phyloP scores from a whole-genome alignment of 73 alveolate genomes.

The Uronychia setigera region DNA sequence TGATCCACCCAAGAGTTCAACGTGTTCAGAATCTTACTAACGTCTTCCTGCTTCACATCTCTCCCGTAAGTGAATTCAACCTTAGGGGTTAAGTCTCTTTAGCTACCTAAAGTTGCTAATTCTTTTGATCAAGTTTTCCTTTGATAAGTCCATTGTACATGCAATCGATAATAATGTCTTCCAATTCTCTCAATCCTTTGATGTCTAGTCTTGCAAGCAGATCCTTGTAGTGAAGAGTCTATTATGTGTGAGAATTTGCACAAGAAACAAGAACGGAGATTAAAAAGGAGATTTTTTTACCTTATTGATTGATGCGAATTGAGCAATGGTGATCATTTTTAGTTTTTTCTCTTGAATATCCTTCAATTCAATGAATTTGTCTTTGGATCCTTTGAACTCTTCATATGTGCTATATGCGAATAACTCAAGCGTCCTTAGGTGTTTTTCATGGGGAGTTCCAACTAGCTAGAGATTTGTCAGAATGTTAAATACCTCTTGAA shows the following conservation, averaged over 20 bases:
- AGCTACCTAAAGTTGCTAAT: too few species aligned
- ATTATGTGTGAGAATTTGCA: too few species aligned
- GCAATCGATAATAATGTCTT: conserved; percentile 66
- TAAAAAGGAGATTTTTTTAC: too few species aligned
- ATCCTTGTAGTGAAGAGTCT: conserved; percentile 21
- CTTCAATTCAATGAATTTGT: conserved; percentile 41
- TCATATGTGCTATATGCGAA: conserved; percentile 62
- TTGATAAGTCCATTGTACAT: conserved; percentile 55
- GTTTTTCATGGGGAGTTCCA: conserved; percentile 11
- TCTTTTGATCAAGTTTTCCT: conserved; percentile 60
- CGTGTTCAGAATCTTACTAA: conserved; percentile 5
- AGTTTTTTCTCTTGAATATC: conserved; percentile 65
- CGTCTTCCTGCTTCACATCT: conserved; percentile 18
- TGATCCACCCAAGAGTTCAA: conserved; percentile 11
- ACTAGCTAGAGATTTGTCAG: background rate
- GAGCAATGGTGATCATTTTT: conserved; percentile 67
- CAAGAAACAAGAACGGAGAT: too few species aligned
- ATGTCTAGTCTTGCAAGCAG: conserved; percentile 64
- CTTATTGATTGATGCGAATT: too few species aligned
- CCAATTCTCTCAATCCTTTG: conserved; percentile 40
- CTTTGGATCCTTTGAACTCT: conserved; percentile 25
- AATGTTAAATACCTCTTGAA: conserved; percentile 33
- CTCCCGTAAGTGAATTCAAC: conserved; percentile 31
- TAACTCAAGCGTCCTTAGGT: conserved; percentile 31
- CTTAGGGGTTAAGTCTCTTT: conserved; percentile 10